These are phyloP conservation scores for Candida khao-thaluensis DNA, from an alignment of 805 yeast genomes.

Conservation along the genomic window DNA sequence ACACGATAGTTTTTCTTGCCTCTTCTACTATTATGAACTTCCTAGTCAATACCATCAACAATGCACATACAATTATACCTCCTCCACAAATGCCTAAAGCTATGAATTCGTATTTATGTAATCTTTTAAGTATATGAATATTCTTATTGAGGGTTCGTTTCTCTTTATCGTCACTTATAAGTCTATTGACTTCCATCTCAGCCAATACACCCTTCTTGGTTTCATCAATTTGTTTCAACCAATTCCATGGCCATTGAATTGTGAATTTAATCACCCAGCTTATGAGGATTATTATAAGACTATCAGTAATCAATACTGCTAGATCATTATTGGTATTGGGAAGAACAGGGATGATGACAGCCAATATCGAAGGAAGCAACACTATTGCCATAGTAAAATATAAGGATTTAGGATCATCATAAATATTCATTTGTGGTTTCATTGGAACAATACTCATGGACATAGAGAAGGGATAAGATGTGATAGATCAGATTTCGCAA, in stretches of 20 bases:
- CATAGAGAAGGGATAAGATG: not conserved
- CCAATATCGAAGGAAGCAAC: conserved; percentile 26
- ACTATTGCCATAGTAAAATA: conserved; percentile 22
- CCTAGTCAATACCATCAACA: conserved; percentile 29
- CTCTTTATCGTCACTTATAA: not conserved
- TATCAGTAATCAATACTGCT: conserved; percentile 30
- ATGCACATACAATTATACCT: conserved; percentile 26
- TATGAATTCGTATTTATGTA: conserved; percentile 10
- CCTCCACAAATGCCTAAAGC: conserved; percentile 27
- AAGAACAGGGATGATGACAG: conserved; percentile 22
- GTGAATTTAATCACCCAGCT: conserved; percentile 34
- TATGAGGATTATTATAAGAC: conserved; percentile 29
- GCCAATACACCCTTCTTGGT: conserved; percentile 16
- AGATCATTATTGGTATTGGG: conserved; percentile 17
- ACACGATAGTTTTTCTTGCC: conserved; percentile 24
- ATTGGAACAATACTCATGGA: too few relatives aligned
- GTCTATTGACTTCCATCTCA: not conserved
- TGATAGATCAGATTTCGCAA: conserved; percentile 7
- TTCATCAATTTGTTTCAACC: conserved; percentile 28
- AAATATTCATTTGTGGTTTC: not conserved
- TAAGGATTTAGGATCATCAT: not conserved
- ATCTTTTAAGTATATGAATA: not conserved
- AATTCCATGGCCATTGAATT: conserved; percentile 45
- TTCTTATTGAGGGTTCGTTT: too few relatives aligned
- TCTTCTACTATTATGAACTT: conserved; percentile 26